phyloP scores from a whole-genome alignment of 139 green algal genomes.

The Chlamydomonas urium region DNA sequence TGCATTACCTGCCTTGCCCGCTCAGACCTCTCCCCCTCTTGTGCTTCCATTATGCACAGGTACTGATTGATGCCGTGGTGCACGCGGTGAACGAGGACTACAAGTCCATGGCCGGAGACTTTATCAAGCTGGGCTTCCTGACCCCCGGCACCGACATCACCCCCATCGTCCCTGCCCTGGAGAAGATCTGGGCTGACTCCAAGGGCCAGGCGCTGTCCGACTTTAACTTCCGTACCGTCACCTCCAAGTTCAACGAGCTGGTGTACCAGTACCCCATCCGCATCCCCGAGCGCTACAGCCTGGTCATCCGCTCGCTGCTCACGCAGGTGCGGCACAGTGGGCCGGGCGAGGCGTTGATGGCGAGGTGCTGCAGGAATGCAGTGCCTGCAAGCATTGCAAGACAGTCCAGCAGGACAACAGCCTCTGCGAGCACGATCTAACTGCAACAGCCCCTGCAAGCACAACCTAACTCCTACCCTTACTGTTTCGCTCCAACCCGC shows the following conservation, averaged over 20 bases:
- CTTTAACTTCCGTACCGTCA: slow-evolving; percentile 98
- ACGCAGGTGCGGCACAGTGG: slow-evolving; percentile 50
- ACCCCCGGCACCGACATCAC: slow-evolving; percentile 77
- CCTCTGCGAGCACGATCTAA: too few relatives aligned
- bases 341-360: not conserved
- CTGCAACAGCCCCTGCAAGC: too few relatives aligned
- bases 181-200: slow-evolving; percentile 95
- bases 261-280: slow-evolving; percentile 99
- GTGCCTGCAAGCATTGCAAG: too few relatives aligned
- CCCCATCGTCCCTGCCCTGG: slow-evolving; percentile 90
- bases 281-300: slow-evolving; percentile 95
- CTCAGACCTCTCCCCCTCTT: not conserved
- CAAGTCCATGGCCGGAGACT: slow-evolving; percentile 86
- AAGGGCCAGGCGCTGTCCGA: slow-evolving; percentile 74
- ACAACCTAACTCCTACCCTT: too few relatives aligned
- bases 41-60: slow-evolving; percentile 33
- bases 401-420: too few relatives aligned
- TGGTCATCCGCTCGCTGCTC: slow-evolving; percentile 91
- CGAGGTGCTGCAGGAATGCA: not conserved
- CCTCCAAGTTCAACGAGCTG: slow-evolving; percentile 97
- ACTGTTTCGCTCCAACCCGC: not conserved
- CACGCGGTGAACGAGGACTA: slow-evolving; percentile 99
- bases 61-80: slow-evolving; percentile 95
- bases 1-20: not conserved
- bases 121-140: slow-evolving; percentile 96